These are phyloP conservation scores for Elsinoe batatas DNA, from an alignment of 2,329 filamentous ascomycete species.

Conservation along the genomic window DNA sequence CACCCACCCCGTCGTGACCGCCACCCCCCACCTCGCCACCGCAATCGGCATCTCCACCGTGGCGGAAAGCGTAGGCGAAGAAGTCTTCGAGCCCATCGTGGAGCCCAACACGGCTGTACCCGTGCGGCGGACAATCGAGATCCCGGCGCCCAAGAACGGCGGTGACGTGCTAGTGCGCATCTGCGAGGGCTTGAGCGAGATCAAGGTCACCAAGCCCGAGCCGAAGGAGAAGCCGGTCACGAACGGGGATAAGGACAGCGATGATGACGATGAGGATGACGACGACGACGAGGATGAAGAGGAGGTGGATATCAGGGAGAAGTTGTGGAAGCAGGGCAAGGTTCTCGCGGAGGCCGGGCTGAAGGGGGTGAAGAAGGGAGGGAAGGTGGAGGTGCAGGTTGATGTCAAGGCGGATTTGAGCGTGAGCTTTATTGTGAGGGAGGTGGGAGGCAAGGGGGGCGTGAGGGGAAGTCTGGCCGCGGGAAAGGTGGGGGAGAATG, in stretches of 20 bases:
- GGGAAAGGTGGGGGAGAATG: slow-evolving; percentile 14
- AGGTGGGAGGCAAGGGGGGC: slow-evolving; percentile 79
- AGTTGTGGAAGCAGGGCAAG: slow-evolving; percentile 81
- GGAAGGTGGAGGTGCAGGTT: slow-evolving; percentile 88
- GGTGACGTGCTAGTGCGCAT: slow-evolving; percentile 84
- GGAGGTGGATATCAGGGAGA: slow-evolving; percentile 77
- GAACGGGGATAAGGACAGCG: slow-evolving; percentile 49
- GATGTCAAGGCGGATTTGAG: slow-evolving; percentile 73
- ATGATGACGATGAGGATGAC: slow-evolving; percentile 51
- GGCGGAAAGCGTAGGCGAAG: slow-evolving; percentile 47
- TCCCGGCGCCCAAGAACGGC: slow-evolving; percentile 65
- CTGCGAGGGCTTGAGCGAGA: slow-evolving; percentile 78
- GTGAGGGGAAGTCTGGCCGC: slow-evolving; percentile 53
- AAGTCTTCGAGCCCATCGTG: slow-evolving; percentile 72
- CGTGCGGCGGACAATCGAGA: slow-evolving; percentile 72
- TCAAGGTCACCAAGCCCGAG: slow-evolving; percentile 86
- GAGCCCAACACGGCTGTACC: slow-evolving; percentile 81
- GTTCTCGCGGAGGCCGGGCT: slow-evolving; percentile 78
- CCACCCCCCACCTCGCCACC: slow-evolving; percentile 79
- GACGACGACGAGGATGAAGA: slow-evolving; percentile 59
- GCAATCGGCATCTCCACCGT: slow-evolving; percentile 76
- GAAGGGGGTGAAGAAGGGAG: slow-evolving; percentile 72
- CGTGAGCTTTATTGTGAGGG: slow-evolving; percentile 70
- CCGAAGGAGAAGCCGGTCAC: slow-evolving; percentile 57
- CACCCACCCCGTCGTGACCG: slow-evolving; percentile 88